A percentile compares a stretch with the other conserved stretches of the same genome.
These are phyloP conservation scores for Quercus suber DNA, from an alignment of 306 rosid species.

Conservation along the genomic window DNA sequence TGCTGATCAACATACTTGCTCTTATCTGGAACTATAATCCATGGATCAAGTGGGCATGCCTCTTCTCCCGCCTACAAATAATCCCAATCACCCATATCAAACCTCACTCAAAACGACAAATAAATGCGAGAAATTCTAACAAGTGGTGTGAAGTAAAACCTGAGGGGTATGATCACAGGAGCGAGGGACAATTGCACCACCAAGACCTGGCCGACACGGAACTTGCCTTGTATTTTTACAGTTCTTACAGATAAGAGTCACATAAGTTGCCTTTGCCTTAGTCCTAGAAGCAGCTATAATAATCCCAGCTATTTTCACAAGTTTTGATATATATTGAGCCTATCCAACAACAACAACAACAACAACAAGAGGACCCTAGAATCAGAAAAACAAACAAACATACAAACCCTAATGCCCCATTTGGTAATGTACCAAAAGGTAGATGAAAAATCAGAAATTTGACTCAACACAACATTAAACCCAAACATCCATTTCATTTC, in stretches of 20 bases:
- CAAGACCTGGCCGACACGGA: slow-evolving; percentile 95
- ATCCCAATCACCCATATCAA: slow-evolving; percentile 3
- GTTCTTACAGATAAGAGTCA: slow-evolving; percentile 81
- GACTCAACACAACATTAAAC: background rate
- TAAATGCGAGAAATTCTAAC: background rate
- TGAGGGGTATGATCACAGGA: slow-evolving; percentile 88
- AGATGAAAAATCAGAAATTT: background rate
- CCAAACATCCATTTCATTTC: background rate
- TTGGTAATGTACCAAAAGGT: too few relatives aligned
- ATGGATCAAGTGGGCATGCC: slow-evolving; percentile 94
- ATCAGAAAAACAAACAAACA: background rate
- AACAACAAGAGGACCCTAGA: background rate
- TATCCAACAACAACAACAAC: slow-evolving; percentile 14
- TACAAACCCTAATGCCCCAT: background rate
- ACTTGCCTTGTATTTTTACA: slow-evolving; percentile 75
- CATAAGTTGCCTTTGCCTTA: slow-evolving; percentile 96
- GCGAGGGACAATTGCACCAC: slow-evolving; percentile 97
- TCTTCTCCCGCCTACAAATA: slow-evolving; percentile 85
- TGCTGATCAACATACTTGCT: slow-evolving; percentile 96
- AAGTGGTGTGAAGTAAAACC: slow-evolving; percentile 37
- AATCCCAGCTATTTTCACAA: slow-evolving; percentile 83
- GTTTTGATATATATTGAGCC: slow-evolving; percentile 88
- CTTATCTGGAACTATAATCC: slow-evolving; percentile 92
- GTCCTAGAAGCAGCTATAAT: slow-evolving; percentile 96
- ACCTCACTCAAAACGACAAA: background rate